A percentile compares a stretch with the other conserved stretches of the same genome.
phyloP scores from a whole-genome alignment of 345 rosid species.

The Citropsis articulata region DNA sequence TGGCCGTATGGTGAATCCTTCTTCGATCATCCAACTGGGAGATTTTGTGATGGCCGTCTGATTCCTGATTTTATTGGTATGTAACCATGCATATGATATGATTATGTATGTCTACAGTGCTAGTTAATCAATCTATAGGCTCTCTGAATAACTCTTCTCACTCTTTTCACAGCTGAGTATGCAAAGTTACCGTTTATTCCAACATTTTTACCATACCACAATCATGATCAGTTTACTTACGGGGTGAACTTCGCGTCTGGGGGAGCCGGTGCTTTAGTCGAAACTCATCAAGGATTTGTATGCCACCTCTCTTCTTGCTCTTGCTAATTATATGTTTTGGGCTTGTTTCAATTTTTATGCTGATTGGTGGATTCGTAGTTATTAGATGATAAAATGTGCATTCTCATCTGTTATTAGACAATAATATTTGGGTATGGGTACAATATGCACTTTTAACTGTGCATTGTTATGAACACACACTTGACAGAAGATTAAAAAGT shows the following conservation, averaged over 20 bases:
- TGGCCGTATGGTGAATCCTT: background rate
- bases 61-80: conserved; percentile 14
- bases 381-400: too few species aligned
- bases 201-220: background rate
- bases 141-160: background rate
- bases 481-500: too few species aligned
- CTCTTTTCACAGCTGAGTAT: background rate
- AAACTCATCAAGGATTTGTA: conserved; percentile 29
- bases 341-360: too few species aligned
- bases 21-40: conserved; percentile 1
- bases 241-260: conserved; percentile 10
- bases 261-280: background rate
- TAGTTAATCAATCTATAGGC: too few species aligned
- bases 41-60: background rate
- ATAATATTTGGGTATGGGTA: too few species aligned
- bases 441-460: too few species aligned
- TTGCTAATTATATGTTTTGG: background rate
- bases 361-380: too few species aligned
- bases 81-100: too few species aligned
- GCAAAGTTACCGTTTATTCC: background rate
- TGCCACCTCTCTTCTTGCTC: background rate
- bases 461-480: too few species aligned
- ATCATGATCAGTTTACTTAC: background rate
- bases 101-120: background rate
- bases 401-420: too few species aligned